A percentile compares a stretch with the other conserved stretches of the same genome.
phyloP scores from a whole-genome alignment of 2,329 filamentous ascomycete genomes.

The Lasiodiplodia gonubiensis region DNA sequence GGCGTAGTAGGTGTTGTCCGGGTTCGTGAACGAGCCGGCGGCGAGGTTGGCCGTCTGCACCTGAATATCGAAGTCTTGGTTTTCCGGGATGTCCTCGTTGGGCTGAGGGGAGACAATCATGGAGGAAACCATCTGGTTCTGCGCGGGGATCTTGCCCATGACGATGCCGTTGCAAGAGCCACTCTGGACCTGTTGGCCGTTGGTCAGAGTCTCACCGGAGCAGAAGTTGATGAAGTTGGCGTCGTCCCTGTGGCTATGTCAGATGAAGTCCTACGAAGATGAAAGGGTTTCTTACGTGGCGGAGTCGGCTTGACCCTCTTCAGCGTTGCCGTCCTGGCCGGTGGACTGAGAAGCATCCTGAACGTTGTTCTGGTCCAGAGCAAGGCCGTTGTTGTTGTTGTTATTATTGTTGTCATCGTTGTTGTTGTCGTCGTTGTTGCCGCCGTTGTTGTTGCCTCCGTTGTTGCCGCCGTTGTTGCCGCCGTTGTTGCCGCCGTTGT shows the following conservation, averaged over 20 bases:
- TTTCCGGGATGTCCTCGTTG: constrained; percentile 47
- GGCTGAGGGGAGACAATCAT: constrained; percentile 57
- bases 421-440: constrained; percentile 32
- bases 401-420: constrained; percentile 23
- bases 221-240: constrained; percentile 69
- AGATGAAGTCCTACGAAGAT: constrained; percentile 29
- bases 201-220: constrained; percentile 59
- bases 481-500: constrained; percentile 17
- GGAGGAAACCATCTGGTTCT: constrained; percentile 60
- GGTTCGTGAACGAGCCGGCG: constrained; percentile 63
- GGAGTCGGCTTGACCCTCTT: constrained; percentile 53
- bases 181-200: constrained; percentile 56
- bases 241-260: constrained; percentile 45
- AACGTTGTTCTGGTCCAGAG: constrained; percentile 48
- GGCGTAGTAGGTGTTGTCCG: constrained; percentile 60
- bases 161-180: constrained; percentile 65
- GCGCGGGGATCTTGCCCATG: constrained; percentile 63
- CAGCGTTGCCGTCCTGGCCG: constrained; percentile 47
- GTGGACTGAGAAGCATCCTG: constrained; percentile 51
- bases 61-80: constrained; percentile 55
- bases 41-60: constrained; percentile 57
- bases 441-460: not conserved
- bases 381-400: constrained; percentile 33
- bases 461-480: constrained; percentile 7
- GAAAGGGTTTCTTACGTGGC: constrained; percentile 48